Evolutionary conservation across 306 rosid species (phyloP).

Genomic region (Castanopsis chinensis): DNA sequence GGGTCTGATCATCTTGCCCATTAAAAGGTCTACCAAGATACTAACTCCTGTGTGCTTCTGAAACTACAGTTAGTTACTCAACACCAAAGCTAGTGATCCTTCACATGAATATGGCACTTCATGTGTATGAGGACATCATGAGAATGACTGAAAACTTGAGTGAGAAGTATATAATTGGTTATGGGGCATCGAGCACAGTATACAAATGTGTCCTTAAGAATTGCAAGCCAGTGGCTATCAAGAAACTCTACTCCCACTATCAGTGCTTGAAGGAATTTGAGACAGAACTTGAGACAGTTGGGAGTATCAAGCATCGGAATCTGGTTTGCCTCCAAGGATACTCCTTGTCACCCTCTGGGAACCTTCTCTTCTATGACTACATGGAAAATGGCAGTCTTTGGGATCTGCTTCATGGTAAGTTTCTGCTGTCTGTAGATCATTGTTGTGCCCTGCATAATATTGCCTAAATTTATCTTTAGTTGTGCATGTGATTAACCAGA

Average conservation of each 20-base stretch:
- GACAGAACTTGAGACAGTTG: conserved; percentile 84
- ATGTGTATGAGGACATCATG: conserved; percentile 91
- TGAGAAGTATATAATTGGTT: conserved; percentile 88
- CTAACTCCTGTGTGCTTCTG: conserved; percentile 20
- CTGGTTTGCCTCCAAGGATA: conserved; percentile 93
- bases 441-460: neutral
- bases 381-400: conserved; percentile 97
- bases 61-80: conserved; percentile 59
- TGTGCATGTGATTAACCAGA: neutral
- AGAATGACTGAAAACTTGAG: conserved; percentile 90
- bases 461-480: neutral
- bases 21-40: conserved; percentile 15
- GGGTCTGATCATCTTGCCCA: neutral
- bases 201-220: conserved; percentile 93
- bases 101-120: conserved; percentile 97
- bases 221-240: conserved; percentile 93
- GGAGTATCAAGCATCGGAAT: conserved; percentile 94
- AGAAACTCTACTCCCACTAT: conserved; percentile 76
- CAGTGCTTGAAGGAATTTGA: conserved; percentile 74
- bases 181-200: conserved; percentile 92
- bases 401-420: conserved; percentile 91
- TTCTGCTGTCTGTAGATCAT: neutral
- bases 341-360: conserved; percentile 76
- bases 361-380: conserved; percentile 94
- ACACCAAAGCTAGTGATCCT: conserved; percentile 85